These are phyloP conservation scores for Pyrenula aspistea DNA, from an alignment of 495 filamentous ascomycete genomes.

Conservation along the genomic window DNA sequence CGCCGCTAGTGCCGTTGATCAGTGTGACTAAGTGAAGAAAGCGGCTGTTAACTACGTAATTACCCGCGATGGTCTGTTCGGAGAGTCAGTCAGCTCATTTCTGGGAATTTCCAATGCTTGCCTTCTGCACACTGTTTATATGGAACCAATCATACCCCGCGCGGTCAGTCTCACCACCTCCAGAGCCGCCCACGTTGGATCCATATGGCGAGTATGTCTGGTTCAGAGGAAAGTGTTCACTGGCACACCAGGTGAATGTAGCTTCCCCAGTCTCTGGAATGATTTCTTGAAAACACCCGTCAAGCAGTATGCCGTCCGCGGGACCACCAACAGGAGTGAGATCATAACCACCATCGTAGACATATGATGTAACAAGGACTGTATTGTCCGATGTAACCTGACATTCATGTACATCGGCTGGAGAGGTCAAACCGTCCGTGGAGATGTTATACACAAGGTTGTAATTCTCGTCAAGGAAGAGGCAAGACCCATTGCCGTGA, in stretches of 20 bases:
- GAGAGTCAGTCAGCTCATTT: not conserved
- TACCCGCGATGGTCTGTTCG: constrained; percentile 9
- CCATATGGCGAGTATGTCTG: constrained; percentile 7
- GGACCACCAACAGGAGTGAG: constrained; percentile 26
- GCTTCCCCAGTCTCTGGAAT: constrained; percentile 28
- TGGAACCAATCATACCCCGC: not conserved
- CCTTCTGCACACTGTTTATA: constrained; percentile 17
- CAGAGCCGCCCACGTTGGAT: not conserved
- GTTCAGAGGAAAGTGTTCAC: constrained; percentile 22
- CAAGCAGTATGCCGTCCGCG: constrained; percentile 34
- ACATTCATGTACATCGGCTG: constrained; percentile 31
- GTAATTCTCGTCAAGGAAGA: not conserved
- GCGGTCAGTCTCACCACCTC: constrained; percentile 7
- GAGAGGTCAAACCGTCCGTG: not conserved
- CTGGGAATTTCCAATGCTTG: not conserved
- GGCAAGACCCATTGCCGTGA: not conserved
- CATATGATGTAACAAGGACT: constrained; percentile 26
- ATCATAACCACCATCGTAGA: constrained; percentile 32
- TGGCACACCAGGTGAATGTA: constrained; percentile 29
- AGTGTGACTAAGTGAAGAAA: constrained; percentile 25
- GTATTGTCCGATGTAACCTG: constrained; percentile 35
- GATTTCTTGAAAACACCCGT: constrained; percentile 39
- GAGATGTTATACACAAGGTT: not conserved
- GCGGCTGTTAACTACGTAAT: constrained; percentile 31
- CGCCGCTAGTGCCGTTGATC: constrained; percentile 19